Base-by-base conservation (phyloP, 2,329 filamentous ascomycete genomes). In the Epichloe baconii region DNA sequence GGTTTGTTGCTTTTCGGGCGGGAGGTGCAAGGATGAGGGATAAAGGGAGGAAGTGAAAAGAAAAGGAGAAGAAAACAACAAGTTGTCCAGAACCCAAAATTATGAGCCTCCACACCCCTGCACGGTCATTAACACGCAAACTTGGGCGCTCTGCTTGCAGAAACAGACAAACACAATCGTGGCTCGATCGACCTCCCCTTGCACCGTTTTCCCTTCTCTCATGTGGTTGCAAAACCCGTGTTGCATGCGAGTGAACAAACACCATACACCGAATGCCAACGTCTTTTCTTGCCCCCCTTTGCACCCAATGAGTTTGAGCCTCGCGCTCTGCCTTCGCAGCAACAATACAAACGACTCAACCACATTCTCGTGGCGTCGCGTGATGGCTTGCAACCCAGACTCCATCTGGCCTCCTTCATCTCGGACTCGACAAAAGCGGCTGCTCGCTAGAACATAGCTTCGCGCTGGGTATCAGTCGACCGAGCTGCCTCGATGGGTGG, bases 401-500 rank as follows among this genome's bases (percentile, higher is more conserved):
- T 50, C 42, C 35, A 17, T 14, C 40, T 45, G 15, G 17, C 42
- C 47, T 49, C 49, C 41, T 44, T 23, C 46, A 51, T 40, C 40
- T 40, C 44, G 50, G 35, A n/a, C 38, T 51, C 45, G 44, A 47
- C 52, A 47, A 49, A 41, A 44, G 44, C 49, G 43, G 44, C 35
- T n/a, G 36, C 26, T 31, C 41, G 37, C 23, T 3, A 41, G 26
- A 41, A 19, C 49, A 47, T 40, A 15, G 23, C 36, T 21, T 44
- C 37, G 35, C 51, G 48, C 45, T 53, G 55, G 55, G 55, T 56
- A 56, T 56, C 53, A 53, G 53, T 53, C 54, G 53, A 53, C 53
- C 31, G 44, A 41, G 50, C 37, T 35, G 41, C 37, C 43, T 23
- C n/a, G 34, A 53, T 14, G 43, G 23, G 35, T 37, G 37, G 31